These are phyloP conservation scores for Rhizoclosmatium globosum DNA, from an alignment of 192 early-diverging fungal species.

Conservation along the genomic window DNA sequence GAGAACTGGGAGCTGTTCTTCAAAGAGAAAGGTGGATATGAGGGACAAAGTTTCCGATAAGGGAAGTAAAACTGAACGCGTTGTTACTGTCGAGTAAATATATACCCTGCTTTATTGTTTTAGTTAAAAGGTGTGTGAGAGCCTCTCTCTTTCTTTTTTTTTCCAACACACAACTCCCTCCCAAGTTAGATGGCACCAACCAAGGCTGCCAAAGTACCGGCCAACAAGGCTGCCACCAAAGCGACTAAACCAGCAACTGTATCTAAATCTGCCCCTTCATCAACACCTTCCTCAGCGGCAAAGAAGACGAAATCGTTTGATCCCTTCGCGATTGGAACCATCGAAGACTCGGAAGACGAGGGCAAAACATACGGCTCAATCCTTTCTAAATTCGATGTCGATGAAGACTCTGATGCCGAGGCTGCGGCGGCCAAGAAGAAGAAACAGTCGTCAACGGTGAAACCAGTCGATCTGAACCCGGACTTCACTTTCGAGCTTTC, in stretches of 20 bases:
- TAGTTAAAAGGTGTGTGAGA: too few species aligned
- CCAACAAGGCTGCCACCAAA: neutral
- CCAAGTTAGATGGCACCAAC: neutral
- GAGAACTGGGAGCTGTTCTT: neutral
- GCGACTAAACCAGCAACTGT: neutral
- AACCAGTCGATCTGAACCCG: slow-evolving; percentile 67
- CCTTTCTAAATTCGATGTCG: neutral
- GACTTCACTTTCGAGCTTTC: slow-evolving; percentile 83
- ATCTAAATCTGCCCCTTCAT: neutral
- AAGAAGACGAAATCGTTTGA: slow-evolving; percentile 39
- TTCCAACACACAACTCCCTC: neutral
- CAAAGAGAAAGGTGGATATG: neutral
- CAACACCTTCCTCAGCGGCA: neutral
- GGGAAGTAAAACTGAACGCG: too few species aligned
- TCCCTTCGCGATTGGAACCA: slow-evolving; percentile 45
- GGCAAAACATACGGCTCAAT: neutral
- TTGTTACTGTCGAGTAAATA: too few species aligned
- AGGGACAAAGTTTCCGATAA: too few species aligned
- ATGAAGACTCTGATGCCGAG: slow-evolving; percentile 9
- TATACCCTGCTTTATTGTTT: too few species aligned
- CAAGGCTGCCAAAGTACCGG: neutral
- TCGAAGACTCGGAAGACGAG: slow-evolving; percentile 50
- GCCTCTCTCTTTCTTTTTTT: neutral
- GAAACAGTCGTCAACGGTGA: slow-evolving; percentile 37
- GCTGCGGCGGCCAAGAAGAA: slow-evolving; percentile 41